A percentile compares a stretch with the other conserved stretches of the same genome.
Conservation (phyloP, 306 rosid genomes). For the Vicia villosa region DNA sequence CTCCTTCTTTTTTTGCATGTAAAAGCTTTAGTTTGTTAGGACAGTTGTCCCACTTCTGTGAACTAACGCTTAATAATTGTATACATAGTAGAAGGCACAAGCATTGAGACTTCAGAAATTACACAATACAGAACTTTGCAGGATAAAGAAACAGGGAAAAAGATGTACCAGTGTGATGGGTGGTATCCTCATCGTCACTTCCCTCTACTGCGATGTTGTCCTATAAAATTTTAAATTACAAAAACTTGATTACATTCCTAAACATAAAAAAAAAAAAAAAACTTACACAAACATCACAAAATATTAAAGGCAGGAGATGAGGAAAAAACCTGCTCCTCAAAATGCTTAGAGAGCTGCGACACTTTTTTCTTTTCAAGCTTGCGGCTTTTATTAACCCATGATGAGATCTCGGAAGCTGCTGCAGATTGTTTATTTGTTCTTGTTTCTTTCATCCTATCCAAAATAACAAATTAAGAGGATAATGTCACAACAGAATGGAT, state of each 20-base stretch:
- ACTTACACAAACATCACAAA: not conserved
- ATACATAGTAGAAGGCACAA: not conserved
- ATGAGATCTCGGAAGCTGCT: conserved; percentile 64
- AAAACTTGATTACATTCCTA: conserved; percentile 24
- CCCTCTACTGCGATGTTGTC: conserved; percentile 78
- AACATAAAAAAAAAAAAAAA: no score
- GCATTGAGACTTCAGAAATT: not conserved
- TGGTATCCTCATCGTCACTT: conserved; percentile 77
- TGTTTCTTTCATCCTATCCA: conserved; percentile 74
- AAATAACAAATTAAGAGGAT: conserved; percentile 11
- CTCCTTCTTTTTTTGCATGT: not conserved
- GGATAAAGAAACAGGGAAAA: conserved; percentile 25
- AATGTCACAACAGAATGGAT: conserved; percentile 24
- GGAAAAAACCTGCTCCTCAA: conserved; percentile 85
- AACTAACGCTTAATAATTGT: not conserved
- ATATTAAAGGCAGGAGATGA: not conserved
- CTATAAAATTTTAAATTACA: conserved; percentile 48
- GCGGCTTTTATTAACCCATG: conserved; percentile 88
- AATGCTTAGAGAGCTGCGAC: conserved; percentile 75
- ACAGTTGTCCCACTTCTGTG: not conserved
- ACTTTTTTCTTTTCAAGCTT: conserved; percentile 78
- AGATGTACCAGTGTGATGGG: conserved; percentile 50
- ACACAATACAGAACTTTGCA: not conserved
- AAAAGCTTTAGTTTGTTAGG: not conserved
- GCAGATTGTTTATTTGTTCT: conserved; percentile 72